Evolutionary conservation across 2,329 filamentous ascomycete genomes (phyloP).

Genomic region (Incumbomyces delicatus): DNA sequence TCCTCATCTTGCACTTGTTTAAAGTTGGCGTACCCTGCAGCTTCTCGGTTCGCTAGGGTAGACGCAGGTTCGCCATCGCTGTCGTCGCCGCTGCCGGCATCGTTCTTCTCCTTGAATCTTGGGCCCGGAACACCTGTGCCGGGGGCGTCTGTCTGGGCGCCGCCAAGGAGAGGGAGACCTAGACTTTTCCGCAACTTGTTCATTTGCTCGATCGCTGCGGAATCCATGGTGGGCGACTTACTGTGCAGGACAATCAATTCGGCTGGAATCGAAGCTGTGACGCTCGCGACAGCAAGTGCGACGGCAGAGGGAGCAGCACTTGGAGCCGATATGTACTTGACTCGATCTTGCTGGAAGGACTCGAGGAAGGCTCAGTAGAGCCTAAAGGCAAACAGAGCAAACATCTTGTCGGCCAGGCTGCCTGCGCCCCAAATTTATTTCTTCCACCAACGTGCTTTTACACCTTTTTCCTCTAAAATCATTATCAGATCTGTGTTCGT

Average conservation of each 20-base stretch:
- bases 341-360: too few species aligned
- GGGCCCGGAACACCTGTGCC: slow-evolving; percentile 34
- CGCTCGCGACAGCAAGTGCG: neutral
- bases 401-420: neutral
- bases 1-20: slow-evolving; percentile 55
- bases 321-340: neutral
- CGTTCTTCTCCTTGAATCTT: slow-evolving; percentile 41
- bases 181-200: slow-evolving; percentile 22
- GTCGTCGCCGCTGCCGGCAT: slow-evolving; percentile 28
- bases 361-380: too few species aligned
- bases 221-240: slow-evolving; percentile 16
- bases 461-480: neutral
- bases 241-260: neutral
- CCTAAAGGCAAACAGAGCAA: slow-evolving; percentile 3
- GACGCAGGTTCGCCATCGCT: slow-evolving; percentile 62
- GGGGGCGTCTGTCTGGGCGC: slow-evolving; percentile 14
- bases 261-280: too few species aligned
- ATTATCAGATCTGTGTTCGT: slow-evolving; percentile 8
- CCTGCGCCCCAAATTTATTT: neutral
- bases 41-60: slow-evolving; percentile 62
- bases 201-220: slow-evolving; percentile 21
- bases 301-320: neutral
- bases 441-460: neutral
- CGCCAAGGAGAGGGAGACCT: slow-evolving; percentile 20
- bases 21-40: slow-evolving; percentile 38